These are phyloP conservation scores for Gastrolobium bilobum DNA, from an alignment of 306 rosid genomes.

Conservation along the genomic window DNA sequence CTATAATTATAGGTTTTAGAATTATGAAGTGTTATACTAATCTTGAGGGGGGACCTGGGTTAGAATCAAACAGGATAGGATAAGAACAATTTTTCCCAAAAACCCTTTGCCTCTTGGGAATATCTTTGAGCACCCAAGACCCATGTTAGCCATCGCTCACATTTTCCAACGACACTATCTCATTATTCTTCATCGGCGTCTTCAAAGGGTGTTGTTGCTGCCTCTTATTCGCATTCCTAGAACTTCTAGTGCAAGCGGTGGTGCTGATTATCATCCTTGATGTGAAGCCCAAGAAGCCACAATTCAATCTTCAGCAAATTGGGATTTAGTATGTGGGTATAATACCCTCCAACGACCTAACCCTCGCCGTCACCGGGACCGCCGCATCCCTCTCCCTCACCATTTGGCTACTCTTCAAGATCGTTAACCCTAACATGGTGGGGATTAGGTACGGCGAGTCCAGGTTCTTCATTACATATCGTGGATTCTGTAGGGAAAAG, in stretches of 20 bases:
- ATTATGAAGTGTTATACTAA: no score
- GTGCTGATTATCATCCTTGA: slow-evolving; percentile 82
- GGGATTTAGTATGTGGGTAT: slow-evolving; percentile 89
- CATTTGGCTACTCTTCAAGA: slow-evolving; percentile 77
- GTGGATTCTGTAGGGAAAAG: slow-evolving; percentile 86
- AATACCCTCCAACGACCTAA: slow-evolving; percentile 48
- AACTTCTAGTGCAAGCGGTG: slow-evolving; percentile 76
- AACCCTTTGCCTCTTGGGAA: no score
- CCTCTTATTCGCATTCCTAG: slow-evolving; percentile 86
- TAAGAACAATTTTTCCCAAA: no score
- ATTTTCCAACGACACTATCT: slow-evolving; percentile 56
- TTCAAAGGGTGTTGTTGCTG: slow-evolving; percentile 95
- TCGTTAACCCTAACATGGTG: slow-evolving; percentile 88
- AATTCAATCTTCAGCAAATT: slow-evolving; percentile 91
- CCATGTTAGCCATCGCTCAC: slow-evolving; percentile 42
- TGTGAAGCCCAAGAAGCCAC: slow-evolving; percentile 91
- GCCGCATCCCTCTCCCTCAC: slow-evolving; percentile 77
- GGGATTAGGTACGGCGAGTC: slow-evolving; percentile 96
- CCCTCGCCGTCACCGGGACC: slow-evolving; percentile 45
- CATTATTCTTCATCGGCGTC: slow-evolving; percentile 75
- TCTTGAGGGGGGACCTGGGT: no score
- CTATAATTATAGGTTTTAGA: no score
- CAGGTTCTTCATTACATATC: slow-evolving; percentile 90
- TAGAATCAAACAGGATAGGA: no score
- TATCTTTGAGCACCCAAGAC: no score